Conservation (phyloP, 2,329 filamentous ascomycete species). For the Colletotrichum melonis region DNA sequence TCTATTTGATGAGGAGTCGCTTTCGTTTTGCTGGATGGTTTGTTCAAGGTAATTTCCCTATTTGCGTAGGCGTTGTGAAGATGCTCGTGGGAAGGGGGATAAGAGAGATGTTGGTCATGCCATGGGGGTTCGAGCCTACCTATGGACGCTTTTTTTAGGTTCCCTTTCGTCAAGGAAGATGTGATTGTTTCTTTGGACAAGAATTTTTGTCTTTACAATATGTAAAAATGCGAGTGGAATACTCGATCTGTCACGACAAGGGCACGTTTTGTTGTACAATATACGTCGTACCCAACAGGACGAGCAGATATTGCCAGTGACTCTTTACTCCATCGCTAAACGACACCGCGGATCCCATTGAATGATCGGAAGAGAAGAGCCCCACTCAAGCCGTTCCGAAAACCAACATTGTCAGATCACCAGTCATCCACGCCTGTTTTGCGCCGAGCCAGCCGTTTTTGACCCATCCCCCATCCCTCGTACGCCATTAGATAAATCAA, state of each 20-base stretch:
- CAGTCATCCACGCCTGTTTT: neutral
- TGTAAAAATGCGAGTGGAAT: neutral
- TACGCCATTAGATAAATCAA: slow-evolving; percentile 38
- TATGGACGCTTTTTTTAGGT: neutral
- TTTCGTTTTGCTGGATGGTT: neutral
- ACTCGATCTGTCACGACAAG: neutral
- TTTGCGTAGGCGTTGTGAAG: neutral
- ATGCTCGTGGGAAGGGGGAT: neutral
- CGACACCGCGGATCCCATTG: neutral
- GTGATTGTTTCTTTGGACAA: neutral
- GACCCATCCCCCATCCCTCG: neutral
- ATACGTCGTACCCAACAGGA: neutral
- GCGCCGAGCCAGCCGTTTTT: neutral
- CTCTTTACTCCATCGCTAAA: neutral
- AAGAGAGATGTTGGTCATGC: neutral
- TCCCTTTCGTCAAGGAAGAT: neutral
- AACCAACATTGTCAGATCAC: neutral
- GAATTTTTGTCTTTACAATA: neutral
- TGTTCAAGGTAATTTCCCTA: neutral
- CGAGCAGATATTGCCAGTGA: neutral
- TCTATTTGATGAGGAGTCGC: neutral
- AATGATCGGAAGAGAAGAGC: neutral
- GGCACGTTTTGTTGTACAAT: neutral
- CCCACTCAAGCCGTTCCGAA: neutral
- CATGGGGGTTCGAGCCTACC: too few relatives aligned